Base-by-base conservation (phyloP, 75 land plant species). In the Picea sitchensis region DNA sequence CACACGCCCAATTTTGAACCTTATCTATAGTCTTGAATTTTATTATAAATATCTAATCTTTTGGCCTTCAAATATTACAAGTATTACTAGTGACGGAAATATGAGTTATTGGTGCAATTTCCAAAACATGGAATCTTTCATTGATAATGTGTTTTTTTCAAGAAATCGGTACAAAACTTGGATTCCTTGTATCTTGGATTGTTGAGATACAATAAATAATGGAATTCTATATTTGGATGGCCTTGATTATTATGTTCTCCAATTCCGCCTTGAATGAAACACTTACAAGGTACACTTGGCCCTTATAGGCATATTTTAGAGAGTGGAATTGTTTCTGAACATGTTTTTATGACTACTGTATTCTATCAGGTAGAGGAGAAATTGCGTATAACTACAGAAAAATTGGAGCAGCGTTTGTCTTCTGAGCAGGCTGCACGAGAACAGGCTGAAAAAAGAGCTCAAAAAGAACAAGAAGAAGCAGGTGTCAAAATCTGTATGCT, bases 391-490 rank as follows among this genome's bases (percentile, higher is more conserved):
- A 78, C 71, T 58, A 81, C 83, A 51, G 83, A 82, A 26, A 81
- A 73, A 67, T 30, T 82, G 51, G 83, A 82, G 51, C 82, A 82
- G 36, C 83, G 83, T 21, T 59, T 82, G 82, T 14, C 61, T 20
- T 64, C 82, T 59, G 83, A 82, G 83, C 83, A 82, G 60, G 38
- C 64, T 65, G 83, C 83, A 7, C 83, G 83, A 32, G 81, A 82
- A 69, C 82, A 79, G 11, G 83, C 81, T 15, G 83, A 82, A 73
- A 54, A 58, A 60, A 58, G 68, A 67, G 83, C 83, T 64, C 59
- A 75, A 34, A 59, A 44, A 31, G 83, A 54, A 26, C 80, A 82
- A 59, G 20, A 44, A 5, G 57, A 17, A 82, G 44, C 83, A n/a
- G 83, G 80, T 20, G 76, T 51, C 14, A 59, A 82, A 36, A 69